Base-by-base conservation (phyloP, 2,329 filamentous ascomycete species). In the Paraphaeosphaeria sporulosa region DNA sequence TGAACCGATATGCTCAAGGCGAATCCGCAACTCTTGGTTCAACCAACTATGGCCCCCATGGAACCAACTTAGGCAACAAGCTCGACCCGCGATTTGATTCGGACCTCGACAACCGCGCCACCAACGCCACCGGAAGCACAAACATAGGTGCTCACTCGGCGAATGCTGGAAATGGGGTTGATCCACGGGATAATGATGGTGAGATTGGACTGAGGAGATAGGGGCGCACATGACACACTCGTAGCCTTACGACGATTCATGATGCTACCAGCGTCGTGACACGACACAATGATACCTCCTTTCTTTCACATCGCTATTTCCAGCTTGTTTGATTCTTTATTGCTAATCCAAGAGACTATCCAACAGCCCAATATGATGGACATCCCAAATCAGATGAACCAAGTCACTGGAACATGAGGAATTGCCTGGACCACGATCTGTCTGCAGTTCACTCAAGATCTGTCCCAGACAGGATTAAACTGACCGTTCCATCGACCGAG, bases 81-180 rank as follows among this genome's bases (percentile, higher is more conserved):
- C 0, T 64, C 3, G 66, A 71, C 47, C 74, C 72, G 1, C 67
- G 73, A 23, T 69, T 69, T 25, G 74, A 76, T 30, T 60, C 56
- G 2, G 67, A 69, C 52, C 52, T 40, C 5, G 68, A 65, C 47
- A 53, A 60, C 42, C 58, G 58, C 27, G 53, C 42, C 34, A 19
- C 34, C 10, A 6, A n/a, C n/a, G n/a, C 12, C 8, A 52, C 34
- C 36, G 62, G 58, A 4, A 71, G 69, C 1, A 71, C 69, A 3
- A 76, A 75, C 21, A 63, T 63, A 13, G 74, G 73, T 4, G 65
- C 69, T 4, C 74, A 76, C 55, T 64, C 60, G 27, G 70, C 64
- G 21, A 72, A 77, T 38, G 44, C 71, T 19, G 62, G 67, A n/a
- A 74, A 74, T 59, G 73, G 73, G 58, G 13, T 71, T 1, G 72